A percentile compares a stretch with the other conserved stretches of the same genome.
phyloP scores from a whole-genome alignment of 352 stramenopile genomes.

The Albugo laibachii region DNA sequence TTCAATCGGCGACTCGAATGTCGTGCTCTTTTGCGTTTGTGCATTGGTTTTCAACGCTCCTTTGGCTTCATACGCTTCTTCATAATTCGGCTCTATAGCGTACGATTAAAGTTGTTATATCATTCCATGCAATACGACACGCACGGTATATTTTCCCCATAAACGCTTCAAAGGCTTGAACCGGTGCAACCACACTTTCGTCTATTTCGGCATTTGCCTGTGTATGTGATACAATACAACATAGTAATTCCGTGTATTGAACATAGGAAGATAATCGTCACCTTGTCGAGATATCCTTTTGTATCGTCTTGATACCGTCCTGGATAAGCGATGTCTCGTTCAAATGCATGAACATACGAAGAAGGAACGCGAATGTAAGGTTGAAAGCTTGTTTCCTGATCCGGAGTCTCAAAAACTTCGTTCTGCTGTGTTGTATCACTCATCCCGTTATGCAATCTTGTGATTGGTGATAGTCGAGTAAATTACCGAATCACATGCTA shows the following conservation, averaged over 20 bases:
- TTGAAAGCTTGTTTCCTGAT: conserved; percentile 37
- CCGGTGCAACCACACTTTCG: conserved; percentile 23
- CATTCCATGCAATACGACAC: not conserved
- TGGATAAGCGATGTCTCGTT: conserved; percentile 1
- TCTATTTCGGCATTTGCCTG: conserved; percentile 42
- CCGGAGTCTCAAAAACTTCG: conserved; percentile 60
- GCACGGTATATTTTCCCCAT: conserved; percentile 74
- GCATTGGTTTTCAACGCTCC: not conserved
- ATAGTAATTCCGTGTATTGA: not conserved
- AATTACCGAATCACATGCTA: too few species aligned
- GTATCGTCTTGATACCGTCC: conserved; percentile 7
- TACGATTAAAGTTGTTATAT: too few species aligned
- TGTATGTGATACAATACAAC: not conserved
- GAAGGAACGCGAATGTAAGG: conserved; percentile 25
- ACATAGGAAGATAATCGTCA: not conserved
- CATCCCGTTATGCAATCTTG: too few species aligned
- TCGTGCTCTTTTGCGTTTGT: conserved; percentile 6
- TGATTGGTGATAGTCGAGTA: too few species aligned
- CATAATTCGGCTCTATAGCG: too few species aligned
- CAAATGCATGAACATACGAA: conserved; percentile 1
- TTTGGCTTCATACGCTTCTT: too few species aligned
- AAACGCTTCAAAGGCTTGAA: conserved; percentile 49
- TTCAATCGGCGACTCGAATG: conserved; percentile 43
- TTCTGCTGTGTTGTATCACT: too few species aligned
- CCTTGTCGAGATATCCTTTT: conserved; percentile 24